phyloP scores from a whole-genome alignment of 495 filamentous ascomycete genomes.

The Extremus antarcticus region DNA sequence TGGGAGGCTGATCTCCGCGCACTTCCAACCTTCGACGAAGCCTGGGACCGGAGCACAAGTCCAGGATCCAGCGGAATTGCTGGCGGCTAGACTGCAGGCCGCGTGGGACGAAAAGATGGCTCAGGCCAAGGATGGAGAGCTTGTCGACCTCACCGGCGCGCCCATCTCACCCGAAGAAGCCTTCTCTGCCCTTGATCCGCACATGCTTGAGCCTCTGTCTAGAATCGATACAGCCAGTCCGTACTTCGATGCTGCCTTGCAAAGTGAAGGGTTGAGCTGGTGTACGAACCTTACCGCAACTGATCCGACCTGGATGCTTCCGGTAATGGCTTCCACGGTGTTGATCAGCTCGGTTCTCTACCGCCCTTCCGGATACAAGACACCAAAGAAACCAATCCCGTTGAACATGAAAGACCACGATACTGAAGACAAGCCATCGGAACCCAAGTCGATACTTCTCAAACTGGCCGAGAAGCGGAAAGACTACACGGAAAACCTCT shows the following conservation, averaged over 20 bases:
- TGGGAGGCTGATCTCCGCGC: background rate
- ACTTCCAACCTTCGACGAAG: background rate
- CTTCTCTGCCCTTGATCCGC: no score
- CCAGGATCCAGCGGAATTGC: background rate
- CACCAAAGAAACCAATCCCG: background rate
- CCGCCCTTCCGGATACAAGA: background rate
- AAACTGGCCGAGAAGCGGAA: background rate
- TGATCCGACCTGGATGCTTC: conserved; percentile 60
- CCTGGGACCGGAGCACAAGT: background rate
- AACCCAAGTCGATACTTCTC: background rate
- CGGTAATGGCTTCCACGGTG: conserved; percentile 25
- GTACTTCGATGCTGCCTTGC: conserved; percentile 45
- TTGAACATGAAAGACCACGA: conserved; percentile 22
- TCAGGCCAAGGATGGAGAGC: background rate
- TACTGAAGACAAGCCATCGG: conserved; percentile 8
- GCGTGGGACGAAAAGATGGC: background rate
- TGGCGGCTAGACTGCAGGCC: background rate
- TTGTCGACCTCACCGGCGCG: background rate
- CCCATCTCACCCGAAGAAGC: background rate
- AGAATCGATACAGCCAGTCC: conserved; percentile 11
- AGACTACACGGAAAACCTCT: background rate
- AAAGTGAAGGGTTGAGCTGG: conserved; percentile 67
- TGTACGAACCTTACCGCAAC: conserved; percentile 61
- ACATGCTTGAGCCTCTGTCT: background rate
- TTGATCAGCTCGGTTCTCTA: conserved; percentile 42